Percentiles rank a stretch among this genome's conserved stretches.
Evolutionary conservation across 2,329 filamentous ascomycete species (phyloP).

Genomic region (Aplosporella prunicola): DNA sequence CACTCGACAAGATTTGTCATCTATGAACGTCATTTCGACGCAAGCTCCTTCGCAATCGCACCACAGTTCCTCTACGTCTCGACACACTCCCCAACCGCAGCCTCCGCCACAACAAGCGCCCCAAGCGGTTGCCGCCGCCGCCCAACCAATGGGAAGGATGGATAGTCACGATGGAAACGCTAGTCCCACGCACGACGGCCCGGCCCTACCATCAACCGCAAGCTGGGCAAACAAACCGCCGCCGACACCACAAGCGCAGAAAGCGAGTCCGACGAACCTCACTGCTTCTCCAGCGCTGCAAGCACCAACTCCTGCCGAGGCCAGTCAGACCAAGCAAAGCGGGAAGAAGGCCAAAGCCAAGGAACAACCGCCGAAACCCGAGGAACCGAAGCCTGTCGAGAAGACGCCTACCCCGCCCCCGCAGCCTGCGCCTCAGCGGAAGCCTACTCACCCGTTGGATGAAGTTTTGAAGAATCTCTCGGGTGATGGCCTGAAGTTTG

Average conservation of each 20-base stretch:
- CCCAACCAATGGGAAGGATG: slow-evolving; percentile 59
- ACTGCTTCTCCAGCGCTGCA: no score
- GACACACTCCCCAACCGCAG: slow-evolving; percentile 28
- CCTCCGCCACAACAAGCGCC: slow-evolving; percentile 41
- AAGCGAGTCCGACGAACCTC: slow-evolving; percentile 70
- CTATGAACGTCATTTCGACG: slow-evolving; percentile 81
- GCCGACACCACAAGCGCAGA: slow-evolving; percentile 55
- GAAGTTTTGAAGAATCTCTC: slow-evolving; percentile 32
- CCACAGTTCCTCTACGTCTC: slow-evolving; percentile 42
- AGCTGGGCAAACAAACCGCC: slow-evolving; percentile 76
- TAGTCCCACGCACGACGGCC: slow-evolving; percentile 58
- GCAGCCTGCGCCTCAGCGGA: slow-evolving; percentile 16
- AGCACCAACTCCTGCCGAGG: no score
- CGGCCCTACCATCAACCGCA: slow-evolving; percentile 85
- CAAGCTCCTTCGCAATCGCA: slow-evolving; percentile 57
- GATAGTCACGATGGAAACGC: slow-evolving; percentile 65
- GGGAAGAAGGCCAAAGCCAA: slow-evolving; percentile 19
- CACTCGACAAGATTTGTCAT: slow-evolving; percentile 85
- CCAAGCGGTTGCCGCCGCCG: slow-evolving; percentile 41
- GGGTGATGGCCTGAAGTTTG: slow-evolving; percentile 41
- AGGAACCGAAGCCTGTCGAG: neutral
- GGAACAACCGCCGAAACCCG: slow-evolving; percentile 12
- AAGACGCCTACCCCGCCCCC: slow-evolving; percentile 12
- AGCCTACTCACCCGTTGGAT: slow-evolving; percentile 21
- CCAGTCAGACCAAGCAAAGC: slow-evolving; percentile 19